Conservation (phyloP, 202 grass and related monocot species). For the Cymbopogon flexuosus region DNA sequence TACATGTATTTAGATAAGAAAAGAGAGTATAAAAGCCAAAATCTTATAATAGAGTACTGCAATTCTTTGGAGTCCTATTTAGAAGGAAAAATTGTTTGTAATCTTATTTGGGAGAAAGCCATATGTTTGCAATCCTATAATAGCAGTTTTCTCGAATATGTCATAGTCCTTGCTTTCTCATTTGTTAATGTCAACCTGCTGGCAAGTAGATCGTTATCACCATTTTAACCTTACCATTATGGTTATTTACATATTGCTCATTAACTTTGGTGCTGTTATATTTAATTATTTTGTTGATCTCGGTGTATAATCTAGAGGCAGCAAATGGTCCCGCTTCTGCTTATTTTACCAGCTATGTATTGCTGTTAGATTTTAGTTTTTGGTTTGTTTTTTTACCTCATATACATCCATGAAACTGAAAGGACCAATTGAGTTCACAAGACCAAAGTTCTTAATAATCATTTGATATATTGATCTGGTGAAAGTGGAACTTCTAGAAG, state of each 20-base stretch:
- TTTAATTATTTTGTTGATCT: slow-evolving; percentile 9
- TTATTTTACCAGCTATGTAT: no score
- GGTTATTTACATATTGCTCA: neutral
- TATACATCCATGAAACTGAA: neutral
- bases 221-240: slow-evolving; percentile 11
- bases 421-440: neutral
- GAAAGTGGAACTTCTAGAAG: neutral
- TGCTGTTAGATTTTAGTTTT: neutral
- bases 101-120: no score
- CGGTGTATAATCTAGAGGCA: neutral
- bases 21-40: no score
- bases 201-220: neutral
- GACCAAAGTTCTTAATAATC: neutral
- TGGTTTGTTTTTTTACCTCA: neutral
- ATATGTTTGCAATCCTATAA: no score
- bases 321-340: neutral
- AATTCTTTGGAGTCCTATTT: no score
- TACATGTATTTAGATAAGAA: no score
- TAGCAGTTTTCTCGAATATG: no score
- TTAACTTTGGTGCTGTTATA: neutral
- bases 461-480: neutral
- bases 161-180: neutral
- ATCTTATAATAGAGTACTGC: no score
- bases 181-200: neutral
- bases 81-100: no score